Evolutionary conservation across 2,329 filamentous ascomycete genomes (phyloP), one percentile per base, ranked within the genome.

Genomic region (Calycina marina): DNA sequence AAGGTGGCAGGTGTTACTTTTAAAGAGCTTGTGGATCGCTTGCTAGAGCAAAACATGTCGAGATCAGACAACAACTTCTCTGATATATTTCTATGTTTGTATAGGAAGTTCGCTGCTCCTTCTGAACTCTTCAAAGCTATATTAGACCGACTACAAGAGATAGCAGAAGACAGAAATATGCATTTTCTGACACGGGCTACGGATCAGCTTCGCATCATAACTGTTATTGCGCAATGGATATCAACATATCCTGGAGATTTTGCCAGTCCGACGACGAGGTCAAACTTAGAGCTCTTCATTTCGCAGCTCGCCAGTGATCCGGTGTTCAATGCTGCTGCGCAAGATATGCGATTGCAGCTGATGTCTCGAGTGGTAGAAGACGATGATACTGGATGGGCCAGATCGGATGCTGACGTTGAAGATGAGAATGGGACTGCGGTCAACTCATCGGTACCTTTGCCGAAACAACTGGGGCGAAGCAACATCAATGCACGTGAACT

Each of bases 381-480:
- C 50, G 90, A 96, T 48, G 88, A 98, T 51, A 80, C 80, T 0
- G 76, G 80, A 9, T 98, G 90, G 90, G 84, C 81, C n/a, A 81
- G 76, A 48, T 72, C 73, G 28, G 88, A 96, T 49, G 70, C 73
- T 14, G 62, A 72, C 43, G 40, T 49, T 14, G 47, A 51, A 17
- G 37, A 38, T n/a, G 49, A 51, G 25, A 37, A 36, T 14, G 34
- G 38, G 9, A 43, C 31, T 18, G 18, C 29, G 5, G 26, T 31
- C 25, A 42, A 46, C 22, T 40, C 44, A 22, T 34, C 36, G 5
- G 45, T 45, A 18, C 16, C 33, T 6, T n/a, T n/a, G n/a, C 20
- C 20, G n/a, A 22, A n/a, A 9, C 48, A 46, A 12, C 44, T 47
- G 9, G 22, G 39, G 2, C 35, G 38, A 26, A 35, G 28, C 9